These are phyloP conservation scores for Exophiala calicioides DNA, from an alignment of 2,329 filamentous ascomycete genomes.

Conservation along the genomic window DNA sequence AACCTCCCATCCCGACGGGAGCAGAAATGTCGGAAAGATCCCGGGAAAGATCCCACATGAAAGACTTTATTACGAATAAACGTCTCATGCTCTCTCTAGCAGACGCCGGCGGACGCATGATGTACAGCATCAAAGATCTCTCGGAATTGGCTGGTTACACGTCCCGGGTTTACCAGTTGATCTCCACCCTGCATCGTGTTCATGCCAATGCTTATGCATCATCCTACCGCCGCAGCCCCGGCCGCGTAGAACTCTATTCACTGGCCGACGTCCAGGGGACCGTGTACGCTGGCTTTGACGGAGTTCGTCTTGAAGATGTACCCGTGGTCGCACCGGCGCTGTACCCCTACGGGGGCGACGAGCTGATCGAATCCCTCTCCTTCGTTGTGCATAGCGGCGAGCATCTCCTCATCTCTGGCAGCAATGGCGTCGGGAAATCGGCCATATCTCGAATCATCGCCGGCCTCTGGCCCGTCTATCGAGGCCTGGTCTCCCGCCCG, in stretches of 20 bases:
- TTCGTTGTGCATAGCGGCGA: constrained; percentile 89
- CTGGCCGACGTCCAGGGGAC: constrained; percentile 91
- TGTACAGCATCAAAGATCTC: constrained; percentile 99
- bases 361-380: constrained; percentile 83
- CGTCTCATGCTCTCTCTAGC: constrained; percentile 95
- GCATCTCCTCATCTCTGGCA: constrained; percentile 89
- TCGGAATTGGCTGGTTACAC: constrained; percentile 95
- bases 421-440: constrained; percentile 92
- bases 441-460: constrained; percentile 85
- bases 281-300: constrained; percentile 90
- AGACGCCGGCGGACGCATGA: constrained; percentile 95
- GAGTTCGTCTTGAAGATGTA: constrained; percentile 88
- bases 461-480: constrained; percentile 93
- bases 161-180: constrained; percentile 90
- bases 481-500: constrained; percentile 85
- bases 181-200: constrained; percentile 89
- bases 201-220: constrained; percentile 86
- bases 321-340: constrained; percentile 86
- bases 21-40: constrained; percentile 46
- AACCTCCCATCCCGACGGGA: constrained; percentile 42
- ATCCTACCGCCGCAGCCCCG: constrained; percentile 46
- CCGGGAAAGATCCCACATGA: constrained; percentile 84
- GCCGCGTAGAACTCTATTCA: constrained; percentile 77
- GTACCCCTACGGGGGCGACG: constrained; percentile 87
- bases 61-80: constrained; percentile 99